phyloP scores from a whole-genome alignment of 1,284 basidiomycete species.

The Testicularia cyperi region DNA sequence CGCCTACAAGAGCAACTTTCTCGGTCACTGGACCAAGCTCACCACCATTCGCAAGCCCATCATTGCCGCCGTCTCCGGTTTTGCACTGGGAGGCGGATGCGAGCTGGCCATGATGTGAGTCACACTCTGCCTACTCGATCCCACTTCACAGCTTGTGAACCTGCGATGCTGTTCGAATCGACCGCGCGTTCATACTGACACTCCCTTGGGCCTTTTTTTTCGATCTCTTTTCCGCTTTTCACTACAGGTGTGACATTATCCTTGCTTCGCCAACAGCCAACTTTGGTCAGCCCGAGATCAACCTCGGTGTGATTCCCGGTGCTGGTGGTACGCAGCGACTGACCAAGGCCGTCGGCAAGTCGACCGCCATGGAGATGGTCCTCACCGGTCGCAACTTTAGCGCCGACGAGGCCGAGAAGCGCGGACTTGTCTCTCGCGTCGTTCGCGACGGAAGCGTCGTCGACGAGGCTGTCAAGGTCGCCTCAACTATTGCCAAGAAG shows the following conservation, averaged over 20 bases:
- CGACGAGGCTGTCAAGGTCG: conserved; percentile 83
- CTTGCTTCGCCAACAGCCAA: conserved; percentile 88
- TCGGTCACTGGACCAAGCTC: conserved; percentile 82
- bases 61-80: conserved; percentile 93
- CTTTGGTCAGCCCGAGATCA: conserved; percentile 97
- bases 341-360: conserved; percentile 83
- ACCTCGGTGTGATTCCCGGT: conserved; percentile 92
- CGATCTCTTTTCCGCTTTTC: neutral
- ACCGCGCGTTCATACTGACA: no score
- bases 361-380: conserved; percentile 90
- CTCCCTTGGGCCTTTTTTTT: no score
- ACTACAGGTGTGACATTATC: conserved; percentile 77
- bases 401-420: conserved; percentile 80
- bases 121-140: no score
- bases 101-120: conserved; percentile 86
- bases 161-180: no score
- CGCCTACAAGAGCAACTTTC: conserved; percentile 84
- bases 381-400: conserved; percentile 75
- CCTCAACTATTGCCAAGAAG: conserved; percentile 78
- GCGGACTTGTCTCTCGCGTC: conserved; percentile 81
- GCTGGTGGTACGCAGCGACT: conserved; percentile 82
- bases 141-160: no score
- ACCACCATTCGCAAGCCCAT: conserved; percentile 82
- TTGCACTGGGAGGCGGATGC: conserved; percentile 92
- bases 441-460: conserved; percentile 73